Percentiles rank a stretch among this genome's conserved stretches.
These are phyloP conservation scores for Cytidiella melzeri DNA, from an alignment of 768 basidiomycete genomes.

Conservation along the genomic window DNA sequence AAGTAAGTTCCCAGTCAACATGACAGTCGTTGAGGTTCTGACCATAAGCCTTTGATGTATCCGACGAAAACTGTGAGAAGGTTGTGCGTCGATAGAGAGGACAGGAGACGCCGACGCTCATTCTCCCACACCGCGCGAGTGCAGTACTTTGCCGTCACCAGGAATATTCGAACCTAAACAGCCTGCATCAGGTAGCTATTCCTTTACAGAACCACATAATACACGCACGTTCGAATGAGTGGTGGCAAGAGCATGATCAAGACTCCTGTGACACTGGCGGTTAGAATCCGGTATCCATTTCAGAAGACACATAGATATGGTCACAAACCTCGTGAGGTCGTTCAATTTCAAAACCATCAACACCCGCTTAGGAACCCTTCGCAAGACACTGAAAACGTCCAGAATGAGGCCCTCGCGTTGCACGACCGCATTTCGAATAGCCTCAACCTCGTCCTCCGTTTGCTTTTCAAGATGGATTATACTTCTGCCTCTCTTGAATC, in stretches of 20 bases:
- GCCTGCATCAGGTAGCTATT: neutral
- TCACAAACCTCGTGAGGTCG: conserved; percentile 65
- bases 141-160: conserved; percentile 90
- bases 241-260: conserved; percentile 82
- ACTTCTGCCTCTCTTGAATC: conserved; percentile 62
- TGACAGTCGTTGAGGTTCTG: conserved; percentile 19
- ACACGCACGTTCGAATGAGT: conserved; percentile 64
- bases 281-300: neutral
- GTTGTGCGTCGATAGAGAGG: conserved; percentile 42
- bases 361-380: conserved; percentile 78
- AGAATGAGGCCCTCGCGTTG: conserved; percentile 75
- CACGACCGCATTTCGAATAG: conserved; percentile 77
- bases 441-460: conserved; percentile 71
- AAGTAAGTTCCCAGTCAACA: neutral
- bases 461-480: conserved; percentile 73
- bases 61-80: conserved; percentile 39
- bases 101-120: conserved; percentile 36
- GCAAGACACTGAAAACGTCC: conserved; percentile 82
- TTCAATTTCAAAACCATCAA: conserved; percentile 84
- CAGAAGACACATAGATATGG: neutral
- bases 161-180: conserved; percentile 72
- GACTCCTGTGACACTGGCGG: conserved; percentile 43
- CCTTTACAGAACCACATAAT: neutral
- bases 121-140: conserved; percentile 72
- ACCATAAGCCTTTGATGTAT: conserved; percentile 69